Evolutionary conservation across 2,329 filamentous ascomycete species (phyloP).

Genomic region (Colletotrichum falcatum): DNA sequence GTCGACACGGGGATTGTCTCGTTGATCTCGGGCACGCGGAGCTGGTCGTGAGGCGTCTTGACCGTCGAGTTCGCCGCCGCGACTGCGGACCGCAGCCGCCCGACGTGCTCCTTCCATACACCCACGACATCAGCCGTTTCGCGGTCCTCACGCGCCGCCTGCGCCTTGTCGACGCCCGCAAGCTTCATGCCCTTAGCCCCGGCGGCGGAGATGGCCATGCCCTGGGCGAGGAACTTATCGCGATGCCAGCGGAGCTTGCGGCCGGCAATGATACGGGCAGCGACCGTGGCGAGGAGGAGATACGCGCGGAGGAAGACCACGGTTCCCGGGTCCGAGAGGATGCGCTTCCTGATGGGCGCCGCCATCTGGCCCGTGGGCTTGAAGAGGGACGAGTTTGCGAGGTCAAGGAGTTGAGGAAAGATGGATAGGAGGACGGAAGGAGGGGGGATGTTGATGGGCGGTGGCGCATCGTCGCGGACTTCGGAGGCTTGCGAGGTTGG

Average conservation of each 20-base stretch:
- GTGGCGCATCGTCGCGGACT: conserved; percentile 56
- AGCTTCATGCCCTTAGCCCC: conserved; percentile 92
- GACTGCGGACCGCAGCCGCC: conserved; percentile 79
- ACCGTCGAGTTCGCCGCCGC: conserved; percentile 69
- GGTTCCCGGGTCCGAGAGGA: conserved; percentile 72
- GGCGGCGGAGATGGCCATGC: conserved; percentile 86
- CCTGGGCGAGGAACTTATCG: conserved; percentile 84
- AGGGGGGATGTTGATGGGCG: conserved; percentile 89
- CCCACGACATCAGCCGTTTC: conserved; percentile 83
- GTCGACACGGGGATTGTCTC: conserved; percentile 76
- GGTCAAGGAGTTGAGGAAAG: conserved; percentile 77
- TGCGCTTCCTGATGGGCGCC: conserved; percentile 67
- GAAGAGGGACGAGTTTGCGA: conserved; percentile 74
- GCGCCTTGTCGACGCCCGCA: conserved; percentile 83
- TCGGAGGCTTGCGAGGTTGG: not conserved
- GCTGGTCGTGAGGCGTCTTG: conserved; percentile 46
- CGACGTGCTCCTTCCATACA: conserved; percentile 81
- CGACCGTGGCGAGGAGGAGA: conserved; percentile 72
- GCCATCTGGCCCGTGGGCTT: conserved; percentile 70
- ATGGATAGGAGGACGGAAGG: conserved; percentile 84
- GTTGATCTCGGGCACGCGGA: conserved; percentile 76
- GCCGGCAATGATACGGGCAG: conserved; percentile 85
- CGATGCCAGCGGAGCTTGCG: conserved; percentile 91
- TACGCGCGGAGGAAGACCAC: conserved; percentile 74
- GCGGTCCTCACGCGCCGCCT: conserved; percentile 84